These are phyloP conservation scores for Metschnikowia matae DNA, from an alignment of 805 yeast genomes.

Conservation along the genomic window DNA sequence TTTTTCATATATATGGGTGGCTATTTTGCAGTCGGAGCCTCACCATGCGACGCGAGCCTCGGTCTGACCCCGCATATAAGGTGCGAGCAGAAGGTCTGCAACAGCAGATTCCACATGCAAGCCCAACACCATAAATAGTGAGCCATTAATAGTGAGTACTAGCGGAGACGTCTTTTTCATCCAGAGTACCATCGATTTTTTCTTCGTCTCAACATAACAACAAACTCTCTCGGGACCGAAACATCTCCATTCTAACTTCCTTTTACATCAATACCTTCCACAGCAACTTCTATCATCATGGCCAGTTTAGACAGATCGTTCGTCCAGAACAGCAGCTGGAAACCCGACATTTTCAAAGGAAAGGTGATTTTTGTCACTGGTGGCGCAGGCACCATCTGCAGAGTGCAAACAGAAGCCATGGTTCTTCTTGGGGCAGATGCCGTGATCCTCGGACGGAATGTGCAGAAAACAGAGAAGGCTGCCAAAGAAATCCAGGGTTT, in stretches of 20 bases:
- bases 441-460: constrained; percentile 77
- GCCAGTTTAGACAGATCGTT: constrained; percentile 31
- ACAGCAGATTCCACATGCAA: constrained; percentile 1
- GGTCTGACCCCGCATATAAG: constrained; percentile 1
- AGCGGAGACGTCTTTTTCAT: too few species aligned
- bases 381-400: constrained; percentile 94
- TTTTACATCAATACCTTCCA: neutral
- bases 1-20: too few species aligned
- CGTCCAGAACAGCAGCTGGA: constrained; percentile 33
- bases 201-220: too few species aligned
- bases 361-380: constrained; percentile 92
- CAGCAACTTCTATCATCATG: constrained; percentile 14
- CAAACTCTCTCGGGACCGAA: too few species aligned
- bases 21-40: neutral
- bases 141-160: neutral
- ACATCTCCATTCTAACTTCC: neutral
- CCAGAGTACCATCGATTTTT: too few species aligned
- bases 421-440: constrained; percentile 83
- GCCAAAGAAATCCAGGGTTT: constrained; percentile 62
- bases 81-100: neutral
- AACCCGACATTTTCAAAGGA: constrained; percentile 68
- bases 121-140: neutral
- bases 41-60: constrained; percentile 1
- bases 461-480: constrained; percentile 58
- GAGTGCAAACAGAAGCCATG: constrained; percentile 84